Percentiles rank a stretch among this genome's conserved stretches.
Conservation (phyloP, 768 basidiomycete species). For the Tubosaeta sp. region DNA sequence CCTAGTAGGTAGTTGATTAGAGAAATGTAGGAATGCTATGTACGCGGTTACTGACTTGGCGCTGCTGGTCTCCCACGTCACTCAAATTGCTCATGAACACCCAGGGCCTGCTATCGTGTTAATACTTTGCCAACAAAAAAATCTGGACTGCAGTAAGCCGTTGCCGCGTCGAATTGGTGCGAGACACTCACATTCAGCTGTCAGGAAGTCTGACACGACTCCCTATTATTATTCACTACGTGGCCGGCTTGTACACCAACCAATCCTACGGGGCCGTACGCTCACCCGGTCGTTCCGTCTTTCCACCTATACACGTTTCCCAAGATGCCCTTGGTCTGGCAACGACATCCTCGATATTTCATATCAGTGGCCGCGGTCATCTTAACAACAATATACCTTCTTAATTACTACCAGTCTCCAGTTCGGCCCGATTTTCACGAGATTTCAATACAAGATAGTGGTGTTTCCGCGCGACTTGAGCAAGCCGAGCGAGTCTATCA, state of each 20-base stretch:
- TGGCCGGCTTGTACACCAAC: constrained; percentile 5
- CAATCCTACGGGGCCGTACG: constrained; percentile 4
- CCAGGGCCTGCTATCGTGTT: constrained; percentile 5
- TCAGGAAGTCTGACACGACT: constrained; percentile 10
- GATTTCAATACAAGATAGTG: constrained; percentile 28
- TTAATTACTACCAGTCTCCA: constrained; percentile 34
- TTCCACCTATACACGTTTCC: background rate
- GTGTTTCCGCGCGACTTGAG: constrained; percentile 37
- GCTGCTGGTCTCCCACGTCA: constrained; percentile 17
- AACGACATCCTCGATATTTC: constrained; percentile 52
- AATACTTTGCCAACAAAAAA: background rate
- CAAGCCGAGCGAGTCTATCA: constrained; percentile 45
- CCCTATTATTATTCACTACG: constrained; percentile 12
- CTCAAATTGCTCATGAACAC: constrained; percentile 16
- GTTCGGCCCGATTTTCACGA: constrained; percentile 22
- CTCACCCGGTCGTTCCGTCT: constrained; percentile 5
- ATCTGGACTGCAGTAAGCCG: constrained; percentile 14
- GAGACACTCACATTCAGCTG: background rate
- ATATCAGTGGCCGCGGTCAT: constrained; percentile 41
- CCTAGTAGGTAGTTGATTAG: no score
- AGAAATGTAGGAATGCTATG: background rate
- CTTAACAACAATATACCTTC: constrained; percentile 44
- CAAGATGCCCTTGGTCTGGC: constrained; percentile 31
- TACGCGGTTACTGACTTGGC: background rate
- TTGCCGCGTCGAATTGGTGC: background rate